Evolutionary conservation across 352 stramenopile species (phyloP).

Genomic region (Phytophthora parvispora): DNA sequence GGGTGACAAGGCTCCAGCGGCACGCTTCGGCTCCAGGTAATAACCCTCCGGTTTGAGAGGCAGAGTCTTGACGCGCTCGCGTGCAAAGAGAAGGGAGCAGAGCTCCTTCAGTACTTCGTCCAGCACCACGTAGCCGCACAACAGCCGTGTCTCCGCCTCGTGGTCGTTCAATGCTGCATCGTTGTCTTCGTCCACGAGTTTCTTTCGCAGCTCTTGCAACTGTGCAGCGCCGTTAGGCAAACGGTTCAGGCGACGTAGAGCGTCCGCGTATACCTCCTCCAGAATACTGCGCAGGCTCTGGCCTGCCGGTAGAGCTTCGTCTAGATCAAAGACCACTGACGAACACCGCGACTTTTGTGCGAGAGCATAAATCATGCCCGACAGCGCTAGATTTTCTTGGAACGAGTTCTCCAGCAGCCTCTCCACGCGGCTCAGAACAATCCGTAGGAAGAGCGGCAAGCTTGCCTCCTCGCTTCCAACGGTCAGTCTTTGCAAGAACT

Average conservation of each 20-base stretch:
- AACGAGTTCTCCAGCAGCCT: constrained; percentile 86
- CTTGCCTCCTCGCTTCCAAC: constrained; percentile 20
- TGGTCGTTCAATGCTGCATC: constrained; percentile 68
- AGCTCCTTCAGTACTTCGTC: constrained; percentile 91
- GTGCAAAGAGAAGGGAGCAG: constrained; percentile 83
- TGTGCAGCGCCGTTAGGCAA: constrained; percentile 59
- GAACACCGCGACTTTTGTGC: constrained; percentile 71
- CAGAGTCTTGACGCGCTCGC: constrained; percentile 75
- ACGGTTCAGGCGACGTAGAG: constrained; percentile 63
- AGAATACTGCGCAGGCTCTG: constrained; percentile 81
- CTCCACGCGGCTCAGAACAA: constrained; percentile 82
- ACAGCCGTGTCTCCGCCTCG: constrained; percentile 68
- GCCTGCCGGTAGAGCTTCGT: constrained; percentile 44
- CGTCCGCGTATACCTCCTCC: constrained; percentile 83
- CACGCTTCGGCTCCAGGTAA: constrained; percentile 81
- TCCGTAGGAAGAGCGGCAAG: constrained; percentile 70
- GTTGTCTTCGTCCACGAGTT: constrained; percentile 78
- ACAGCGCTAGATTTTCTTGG: constrained; percentile 85
- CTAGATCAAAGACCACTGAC: constrained; percentile 63
- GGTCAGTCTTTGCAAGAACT: constrained; percentile 20
- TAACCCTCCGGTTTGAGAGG: constrained; percentile 86
- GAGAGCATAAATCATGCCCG: constrained; percentile 77
- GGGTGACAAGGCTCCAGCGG: constrained; percentile 30
- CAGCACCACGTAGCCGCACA: constrained; percentile 84
- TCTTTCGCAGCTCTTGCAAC: constrained; percentile 65